Evolutionary conservation across 371 early-diverging fungal genomes (phyloP), one percentile per base, ranked within the genome.

Genomic region (Actinomucor elegans): DNA sequence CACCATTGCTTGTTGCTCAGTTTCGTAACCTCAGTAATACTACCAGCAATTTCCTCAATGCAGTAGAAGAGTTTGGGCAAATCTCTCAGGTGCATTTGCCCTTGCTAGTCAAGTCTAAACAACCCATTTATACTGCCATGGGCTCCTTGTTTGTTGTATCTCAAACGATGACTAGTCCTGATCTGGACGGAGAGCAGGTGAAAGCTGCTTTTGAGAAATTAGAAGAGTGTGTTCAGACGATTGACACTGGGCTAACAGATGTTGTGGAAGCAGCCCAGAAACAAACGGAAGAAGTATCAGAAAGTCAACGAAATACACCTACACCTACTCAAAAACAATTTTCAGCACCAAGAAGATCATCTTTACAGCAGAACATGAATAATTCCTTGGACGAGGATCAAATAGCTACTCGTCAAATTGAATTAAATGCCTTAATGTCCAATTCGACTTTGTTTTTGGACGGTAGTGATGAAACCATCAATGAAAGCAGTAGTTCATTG

Each of bases 91-190:
- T 24, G 1, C 24, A 48, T 4, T 27, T 37, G 2, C 20, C 24
- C 2, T n/a, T 82, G 21, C 79, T 89, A 52, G 36, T 53, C 10
- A 77, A 84, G 40, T 75, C 83, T 4, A 84, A 87, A 44, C 84
- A 87, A 36, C 59, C 79, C 4, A 69, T 91, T 28, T 86, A 85
- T 69, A 81, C 85, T 55, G 79, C 81, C 15, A 83, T 91, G 64
- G 85, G 89, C 0, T 73, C 81, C 1, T 61, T 91, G 12, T 84
- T 90, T 50, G 84, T 86, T 52, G 74, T 80, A 1, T 82, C 86
- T 2, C 86, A 87, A 47, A 67, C 73, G 26, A 81, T 87, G 0
- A 85, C 88, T 1, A 65, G 76, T 44, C 59, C 78, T 18, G 31
- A 64, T 59, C 46, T 70, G 60, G 33, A 58, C 18, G 42, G 44